phyloP scores from a whole-genome alignment of 768 basidiomycete genomes.

The Rhodotorula sphaerocarpa region DNA sequence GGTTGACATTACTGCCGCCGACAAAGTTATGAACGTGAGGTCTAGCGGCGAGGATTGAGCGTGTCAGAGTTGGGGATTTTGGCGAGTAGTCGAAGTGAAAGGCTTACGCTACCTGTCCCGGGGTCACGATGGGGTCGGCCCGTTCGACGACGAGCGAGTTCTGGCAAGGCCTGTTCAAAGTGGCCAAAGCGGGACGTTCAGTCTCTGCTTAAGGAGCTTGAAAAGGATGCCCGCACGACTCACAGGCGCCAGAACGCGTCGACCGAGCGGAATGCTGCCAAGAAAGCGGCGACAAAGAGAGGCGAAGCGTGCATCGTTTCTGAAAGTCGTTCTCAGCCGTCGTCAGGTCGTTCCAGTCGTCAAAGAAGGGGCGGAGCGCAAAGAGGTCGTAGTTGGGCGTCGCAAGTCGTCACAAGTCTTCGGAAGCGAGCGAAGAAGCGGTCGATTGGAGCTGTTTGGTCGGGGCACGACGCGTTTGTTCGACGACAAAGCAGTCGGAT shows the following conservation, averaged over 20 bases:
- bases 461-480: no score
- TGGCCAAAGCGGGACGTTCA: no score
- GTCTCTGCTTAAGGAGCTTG: fast-evolving
- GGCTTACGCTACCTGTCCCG: constrained; percentile 35
- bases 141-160: constrained; percentile 34
- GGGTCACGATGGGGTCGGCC: constrained; percentile 43
- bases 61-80: background rate
- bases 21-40: constrained; percentile 41
- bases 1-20: constrained; percentile 40
- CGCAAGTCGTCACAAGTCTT: no score
- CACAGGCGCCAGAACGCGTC: constrained; percentile 28
- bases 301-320: background rate
- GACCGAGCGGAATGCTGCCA: background rate
- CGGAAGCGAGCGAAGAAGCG: no score
- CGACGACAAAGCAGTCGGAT: no score
- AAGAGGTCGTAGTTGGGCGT: no score
- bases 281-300: background rate
- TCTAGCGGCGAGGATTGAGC: background rate
- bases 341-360: no score
- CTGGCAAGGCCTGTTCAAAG: constrained; percentile 19
- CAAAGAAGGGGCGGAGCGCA: no score
- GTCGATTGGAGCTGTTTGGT: no score
- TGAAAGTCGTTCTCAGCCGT: no score
- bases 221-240: background rate
- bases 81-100: background rate